Percentiles rank a stretch among this genome's conserved stretches.
These are phyloP conservation scores for Camellia granthamiana DNA, from an alignment of 148 eudicot species.

Conservation along the genomic window DNA sequence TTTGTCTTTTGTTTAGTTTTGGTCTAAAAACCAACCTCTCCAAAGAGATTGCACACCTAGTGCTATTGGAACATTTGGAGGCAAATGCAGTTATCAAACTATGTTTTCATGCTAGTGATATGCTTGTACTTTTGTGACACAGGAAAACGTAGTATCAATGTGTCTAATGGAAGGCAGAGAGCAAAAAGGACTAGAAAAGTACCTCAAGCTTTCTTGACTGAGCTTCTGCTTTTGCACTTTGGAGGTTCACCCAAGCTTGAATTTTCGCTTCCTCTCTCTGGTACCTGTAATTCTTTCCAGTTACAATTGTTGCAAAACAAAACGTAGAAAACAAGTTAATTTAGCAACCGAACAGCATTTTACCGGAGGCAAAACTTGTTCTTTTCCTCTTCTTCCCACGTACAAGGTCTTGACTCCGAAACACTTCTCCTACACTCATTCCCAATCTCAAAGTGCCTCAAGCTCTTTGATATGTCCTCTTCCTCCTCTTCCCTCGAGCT, in stretches of 20 bases:
- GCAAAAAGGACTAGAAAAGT: background rate
- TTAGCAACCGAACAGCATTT: background rate
- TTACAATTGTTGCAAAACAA: background rate
- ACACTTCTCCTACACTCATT: conserved; percentile 49
- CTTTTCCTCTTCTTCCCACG: conserved; percentile 84
- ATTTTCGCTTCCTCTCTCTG: conserved; percentile 90
- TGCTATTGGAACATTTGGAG: background rate
- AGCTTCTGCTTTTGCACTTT: conserved; percentile 96
- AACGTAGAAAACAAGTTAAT: background rate
- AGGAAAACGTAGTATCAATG: background rate
- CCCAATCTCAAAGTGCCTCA: conserved; percentile 79
- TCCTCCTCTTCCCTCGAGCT: conserved; percentile 88
- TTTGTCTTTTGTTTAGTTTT: too few species aligned
- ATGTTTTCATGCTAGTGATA: background rate
- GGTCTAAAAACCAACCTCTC: too few species aligned
- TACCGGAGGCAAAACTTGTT: conserved; percentile 71
- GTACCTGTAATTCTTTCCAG: conserved; percentile 45
- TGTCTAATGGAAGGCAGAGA: background rate
- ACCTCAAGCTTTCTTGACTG: conserved; percentile 94
- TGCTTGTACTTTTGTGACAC: background rate
- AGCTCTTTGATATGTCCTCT: conserved; percentile 88
- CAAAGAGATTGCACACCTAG: too few species aligned
- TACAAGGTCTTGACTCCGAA: conserved; percentile 54
- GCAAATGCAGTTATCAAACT: background rate
- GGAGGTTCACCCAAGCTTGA: conserved; percentile 93